Base-by-base conservation (phyloP, 148 eudicot species). In the Rhododendron kiyosumense region DNA sequence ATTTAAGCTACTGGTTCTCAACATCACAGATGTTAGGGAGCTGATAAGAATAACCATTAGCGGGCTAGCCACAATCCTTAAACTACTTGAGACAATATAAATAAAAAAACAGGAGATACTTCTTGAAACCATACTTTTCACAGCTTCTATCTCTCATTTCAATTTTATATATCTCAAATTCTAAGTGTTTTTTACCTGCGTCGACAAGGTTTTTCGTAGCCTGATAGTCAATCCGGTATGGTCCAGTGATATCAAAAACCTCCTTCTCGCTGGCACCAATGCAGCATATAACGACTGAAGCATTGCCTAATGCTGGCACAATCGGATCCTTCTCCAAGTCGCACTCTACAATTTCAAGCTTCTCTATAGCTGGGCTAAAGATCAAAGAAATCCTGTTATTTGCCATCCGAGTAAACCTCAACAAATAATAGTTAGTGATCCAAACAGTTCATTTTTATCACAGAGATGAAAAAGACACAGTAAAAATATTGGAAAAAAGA, bases 341-440 rank as follows among this genome's bases (percentile, higher is more conserved):
- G 85, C 99, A 96, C 57, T 94, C 95, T 86, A 96, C 95, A 57
- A 96, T 88, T 90, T 94, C 95, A 90, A 96, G 94, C 94, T 88
- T 96, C 94, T 96, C 98, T 91, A 89, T 93, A 91, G 94, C 99
- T 96, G 99, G 98, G 93, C 99, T 96, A 96, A 91, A 96, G 94
- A 85, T 91, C 94, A 93, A 92, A 90, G 82, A 61, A 78, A 86
- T 88, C 83, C 88, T 89, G 93, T 92, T 90, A 94, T 61, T 87
- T 88, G 84, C 83, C 81, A 81, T 49, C 79, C 48, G 82, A 84
- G 59, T 71, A 83, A 46, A 49, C 20, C 74, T 48, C 75, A 15
- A 76, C 30, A 81, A 15, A 81, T 26, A 81, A 18, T 8, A 74
- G 61, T 71, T 59, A 15, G 12, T n/a, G 24, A 24, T 57, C 30